A percentile compares a stretch with the other conserved stretches of the same genome.
These are phyloP conservation scores for Excoecaria agallocha DNA, from an alignment of 345 rosid species.

Conservation along the genomic window DNA sequence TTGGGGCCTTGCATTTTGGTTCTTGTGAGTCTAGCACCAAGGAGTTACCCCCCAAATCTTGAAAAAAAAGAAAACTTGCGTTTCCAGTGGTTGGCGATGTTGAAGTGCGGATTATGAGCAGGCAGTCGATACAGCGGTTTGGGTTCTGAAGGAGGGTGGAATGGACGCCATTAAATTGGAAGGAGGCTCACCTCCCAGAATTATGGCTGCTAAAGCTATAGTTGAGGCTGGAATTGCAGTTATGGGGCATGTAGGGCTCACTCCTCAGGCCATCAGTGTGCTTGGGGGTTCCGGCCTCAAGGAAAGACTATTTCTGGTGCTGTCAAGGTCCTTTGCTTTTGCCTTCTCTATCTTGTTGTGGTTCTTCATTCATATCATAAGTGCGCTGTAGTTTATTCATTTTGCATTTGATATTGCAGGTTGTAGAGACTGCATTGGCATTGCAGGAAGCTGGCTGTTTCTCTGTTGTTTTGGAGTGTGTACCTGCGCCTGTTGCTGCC, in stretches of 20 bases:
- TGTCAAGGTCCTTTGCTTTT: conserved; percentile 50
- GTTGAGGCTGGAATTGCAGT: conserved; percentile 96
- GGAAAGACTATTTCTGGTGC: conserved; percentile 78
- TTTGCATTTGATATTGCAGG: conserved; percentile 41
- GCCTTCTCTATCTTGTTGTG: neutral
- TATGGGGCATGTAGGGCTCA: conserved; percentile 93
- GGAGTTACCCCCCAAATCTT: conserved; percentile 41
- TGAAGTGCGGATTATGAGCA: conserved; percentile 38
- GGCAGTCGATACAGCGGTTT: conserved; percentile 88
- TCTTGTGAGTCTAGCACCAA: conserved; percentile 64
- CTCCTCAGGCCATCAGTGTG: conserved; percentile 96
- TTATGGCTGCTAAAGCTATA: conserved; percentile 74
- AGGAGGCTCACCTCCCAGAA: conserved; percentile 81
- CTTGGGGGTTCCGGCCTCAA: conserved; percentile 98
- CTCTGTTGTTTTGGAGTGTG: conserved; percentile 87
- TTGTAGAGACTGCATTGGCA: conserved; percentile 91
- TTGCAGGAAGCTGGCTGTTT: conserved; percentile 93
- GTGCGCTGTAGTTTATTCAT: neutral
- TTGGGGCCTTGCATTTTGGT: conserved; percentile 91
- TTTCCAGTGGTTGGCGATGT: conserved; percentile 21
- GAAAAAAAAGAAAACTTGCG: no score
- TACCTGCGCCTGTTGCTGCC: conserved; percentile 87
- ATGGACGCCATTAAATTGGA: conserved; percentile 94
- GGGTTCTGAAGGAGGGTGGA: conserved; percentile 82
- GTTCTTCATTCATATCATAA: neutral